These are phyloP conservation scores for Suhomyces coccinellae DNA, from an alignment of 1,139 yeast species.

Conservation along the genomic window DNA sequence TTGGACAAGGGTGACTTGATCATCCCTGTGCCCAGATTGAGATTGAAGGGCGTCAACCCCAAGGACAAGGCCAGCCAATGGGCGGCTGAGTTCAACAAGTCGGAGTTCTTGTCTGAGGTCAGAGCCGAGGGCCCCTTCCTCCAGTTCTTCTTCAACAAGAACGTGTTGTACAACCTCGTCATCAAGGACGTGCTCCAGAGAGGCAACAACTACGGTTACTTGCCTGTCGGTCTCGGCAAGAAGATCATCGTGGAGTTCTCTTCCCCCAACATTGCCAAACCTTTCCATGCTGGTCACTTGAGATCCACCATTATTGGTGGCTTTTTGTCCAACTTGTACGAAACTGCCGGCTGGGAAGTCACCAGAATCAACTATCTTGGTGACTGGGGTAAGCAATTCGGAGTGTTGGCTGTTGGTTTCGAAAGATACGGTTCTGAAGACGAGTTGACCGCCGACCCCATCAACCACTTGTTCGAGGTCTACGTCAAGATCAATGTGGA, in stretches of 20 bases:
- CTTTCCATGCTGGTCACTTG: conserved; percentile 99
- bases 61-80: conserved; percentile 83
- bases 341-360: conserved; percentile 88
- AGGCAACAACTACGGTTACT: conserved; percentile 64
- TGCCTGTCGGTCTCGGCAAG: conserved; percentile 75
- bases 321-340: conserved; percentile 87
- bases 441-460: conserved; percentile 72
- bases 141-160: conserved; percentile 79
- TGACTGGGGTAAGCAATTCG: conserved; percentile 99
- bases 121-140: conserved; percentile 87
- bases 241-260: conserved; percentile 84
- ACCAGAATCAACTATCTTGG: conserved; percentile 91
- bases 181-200: conserved; percentile 69
- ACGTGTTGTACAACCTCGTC: conserved; percentile 65
- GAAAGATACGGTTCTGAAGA: conserved; percentile 82
- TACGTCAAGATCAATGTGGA: conserved; percentile 87
- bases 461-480: conserved; percentile 91
- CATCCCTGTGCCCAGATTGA: conserved; percentile 89
- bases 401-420: conserved; percentile 91
- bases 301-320: conserved; percentile 98
- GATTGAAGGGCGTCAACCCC: conserved; percentile 84
- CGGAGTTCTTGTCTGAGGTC: conserved; percentile 66
- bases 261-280: conserved; percentile 98
- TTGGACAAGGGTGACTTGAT: conserved; percentile 91
- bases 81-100: conserved; percentile 68